A percentile compares a stretch with the other conserved stretches of the same genome.
Conservation (phyloP, 345 rosid species). For the Populus nigra region DNA sequence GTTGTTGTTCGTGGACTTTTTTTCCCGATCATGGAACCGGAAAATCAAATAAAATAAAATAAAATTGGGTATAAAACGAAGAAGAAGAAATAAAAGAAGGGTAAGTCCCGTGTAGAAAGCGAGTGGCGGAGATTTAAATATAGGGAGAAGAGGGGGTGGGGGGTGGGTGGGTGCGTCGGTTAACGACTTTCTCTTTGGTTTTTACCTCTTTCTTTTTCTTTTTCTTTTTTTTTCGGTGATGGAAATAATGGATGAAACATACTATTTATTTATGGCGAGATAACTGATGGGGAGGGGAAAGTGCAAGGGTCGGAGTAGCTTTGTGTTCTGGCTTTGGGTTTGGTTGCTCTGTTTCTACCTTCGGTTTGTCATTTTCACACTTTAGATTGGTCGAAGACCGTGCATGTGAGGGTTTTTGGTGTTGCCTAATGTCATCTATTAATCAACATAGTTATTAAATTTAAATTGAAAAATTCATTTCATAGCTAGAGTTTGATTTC, state of each 20-base stretch:
- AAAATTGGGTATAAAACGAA: not conserved
- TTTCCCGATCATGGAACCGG: not conserved
- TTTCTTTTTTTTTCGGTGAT: not conserved
- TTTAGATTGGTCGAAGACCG: too few species aligned
- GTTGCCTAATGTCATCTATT: too few species aligned
- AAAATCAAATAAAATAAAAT: not conserved
- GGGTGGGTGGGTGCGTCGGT: not conserved
- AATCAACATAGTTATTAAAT: too few species aligned
- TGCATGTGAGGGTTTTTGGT: too few species aligned
- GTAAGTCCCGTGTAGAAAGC: not conserved
- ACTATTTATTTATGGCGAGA: not conserved
- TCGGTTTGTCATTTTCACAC: not conserved
- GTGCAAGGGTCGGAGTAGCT: not conserved
- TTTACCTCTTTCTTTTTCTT: not conserved
- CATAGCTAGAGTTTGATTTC: too few species aligned
- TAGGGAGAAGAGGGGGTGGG: not conserved
- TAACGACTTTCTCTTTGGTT: slow-evolving; percentile 1
- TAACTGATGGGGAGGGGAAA: not conserved
- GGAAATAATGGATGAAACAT: not conserved
- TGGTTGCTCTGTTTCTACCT: not conserved
- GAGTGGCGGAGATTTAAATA: slow-evolving; percentile 2
- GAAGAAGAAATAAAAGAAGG: not conserved
- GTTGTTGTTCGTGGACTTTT: not conserved
- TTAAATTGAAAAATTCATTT: too few species aligned
- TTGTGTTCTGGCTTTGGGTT: not conserved